phyloP scores from a whole-genome alignment of 805 yeast species.

The Ogataea corticis region DNA sequence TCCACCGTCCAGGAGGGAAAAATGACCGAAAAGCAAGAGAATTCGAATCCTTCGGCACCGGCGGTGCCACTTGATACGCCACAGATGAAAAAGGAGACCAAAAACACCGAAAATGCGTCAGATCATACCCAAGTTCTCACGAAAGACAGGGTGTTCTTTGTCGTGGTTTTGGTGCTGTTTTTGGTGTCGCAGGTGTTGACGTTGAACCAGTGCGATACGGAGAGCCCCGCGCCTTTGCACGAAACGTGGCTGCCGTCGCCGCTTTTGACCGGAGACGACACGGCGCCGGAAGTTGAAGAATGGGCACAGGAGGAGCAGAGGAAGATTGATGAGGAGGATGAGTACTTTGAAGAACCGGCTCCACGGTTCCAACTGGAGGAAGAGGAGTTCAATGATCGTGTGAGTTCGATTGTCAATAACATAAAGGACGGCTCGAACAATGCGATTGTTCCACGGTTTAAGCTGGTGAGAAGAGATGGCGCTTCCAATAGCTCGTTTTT shows the following conservation, averaged over 20 bases:
- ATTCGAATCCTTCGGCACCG: neutral
- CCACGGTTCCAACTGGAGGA: slow-evolving; percentile 1
- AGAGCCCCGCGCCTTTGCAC: neutral
- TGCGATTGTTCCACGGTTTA: slow-evolving; percentile 32
- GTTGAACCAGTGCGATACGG: neutral
- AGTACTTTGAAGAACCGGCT: neutral
- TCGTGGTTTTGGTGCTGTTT: neutral
- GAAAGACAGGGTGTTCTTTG: neutral
- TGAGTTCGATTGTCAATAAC: slow-evolving; percentile 24
- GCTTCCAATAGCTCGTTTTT: slow-evolving; percentile 4
- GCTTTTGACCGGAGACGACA: neutral
- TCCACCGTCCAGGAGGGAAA: neutral
- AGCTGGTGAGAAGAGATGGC: slow-evolving; percentile 22
- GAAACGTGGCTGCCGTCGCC: neutral
- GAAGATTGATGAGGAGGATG: slow-evolving; percentile 1
- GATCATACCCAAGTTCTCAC: neutral
- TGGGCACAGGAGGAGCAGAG: slow-evolving; percentile 5
- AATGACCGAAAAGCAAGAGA: neutral
- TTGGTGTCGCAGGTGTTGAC: neutral
- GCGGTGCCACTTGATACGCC: neutral
- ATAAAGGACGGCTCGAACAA: slow-evolving; percentile 26
- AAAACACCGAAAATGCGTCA: neutral
- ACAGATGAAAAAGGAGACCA: neutral
- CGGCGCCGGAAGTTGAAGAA: slow-evolving; percentile 1
- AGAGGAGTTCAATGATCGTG: slow-evolving; percentile 14